Percentiles rank a stretch among this genome's conserved stretches.
Evolutionary conservation across 768 basidiomycete genomes (phyloP).

Genomic region (Omphalotus guepiniiformis): DNA sequence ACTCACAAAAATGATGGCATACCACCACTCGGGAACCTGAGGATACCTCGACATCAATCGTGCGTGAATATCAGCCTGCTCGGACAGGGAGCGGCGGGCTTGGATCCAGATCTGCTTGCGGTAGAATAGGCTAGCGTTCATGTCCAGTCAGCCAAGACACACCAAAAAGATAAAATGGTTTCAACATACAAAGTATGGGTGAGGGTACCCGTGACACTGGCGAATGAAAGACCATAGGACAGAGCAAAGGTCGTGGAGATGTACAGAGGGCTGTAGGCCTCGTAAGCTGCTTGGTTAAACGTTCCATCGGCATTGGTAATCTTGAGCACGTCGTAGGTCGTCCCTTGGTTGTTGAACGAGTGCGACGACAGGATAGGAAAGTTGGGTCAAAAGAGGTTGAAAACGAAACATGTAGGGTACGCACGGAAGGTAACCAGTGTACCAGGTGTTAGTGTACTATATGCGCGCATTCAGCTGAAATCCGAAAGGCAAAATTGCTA

Average conservation of each 20-base stretch:
- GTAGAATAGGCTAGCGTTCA: constrained; percentile 49
- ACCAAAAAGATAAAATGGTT: background rate
- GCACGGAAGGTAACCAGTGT: constrained; percentile 52
- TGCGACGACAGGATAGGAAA: constrained; percentile 51
- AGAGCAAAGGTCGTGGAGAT: constrained; percentile 71
- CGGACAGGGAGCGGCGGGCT: constrained; percentile 62
- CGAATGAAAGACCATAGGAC: constrained; percentile 80
- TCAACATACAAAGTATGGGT: constrained; percentile 48
- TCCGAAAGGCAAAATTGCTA: background rate
- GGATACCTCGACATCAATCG: constrained; percentile 74
- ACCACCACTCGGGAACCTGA: constrained; percentile 89
- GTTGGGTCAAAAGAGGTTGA: too few relatives aligned
- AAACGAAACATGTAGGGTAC: constrained; percentile 14
- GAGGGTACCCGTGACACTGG: constrained; percentile 70
- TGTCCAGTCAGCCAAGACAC: background rate
- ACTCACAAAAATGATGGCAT: constrained; percentile 53
- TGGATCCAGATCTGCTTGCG: constrained; percentile 77
- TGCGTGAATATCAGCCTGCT: constrained; percentile 83
- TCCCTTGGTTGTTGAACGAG: constrained; percentile 65
- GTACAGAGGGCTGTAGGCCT: constrained; percentile 57
- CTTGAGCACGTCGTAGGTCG: constrained; percentile 49
- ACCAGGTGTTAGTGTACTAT: constrained; percentile 62
- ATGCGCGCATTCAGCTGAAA: background rate
- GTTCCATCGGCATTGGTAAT: constrained; percentile 53
- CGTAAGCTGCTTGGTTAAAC: constrained; percentile 53